Evolutionary conservation across 768 basidiomycete genomes (phyloP), one percentile per base, ranked within the genome.

Genomic region (Suillus weaverae): DNA sequence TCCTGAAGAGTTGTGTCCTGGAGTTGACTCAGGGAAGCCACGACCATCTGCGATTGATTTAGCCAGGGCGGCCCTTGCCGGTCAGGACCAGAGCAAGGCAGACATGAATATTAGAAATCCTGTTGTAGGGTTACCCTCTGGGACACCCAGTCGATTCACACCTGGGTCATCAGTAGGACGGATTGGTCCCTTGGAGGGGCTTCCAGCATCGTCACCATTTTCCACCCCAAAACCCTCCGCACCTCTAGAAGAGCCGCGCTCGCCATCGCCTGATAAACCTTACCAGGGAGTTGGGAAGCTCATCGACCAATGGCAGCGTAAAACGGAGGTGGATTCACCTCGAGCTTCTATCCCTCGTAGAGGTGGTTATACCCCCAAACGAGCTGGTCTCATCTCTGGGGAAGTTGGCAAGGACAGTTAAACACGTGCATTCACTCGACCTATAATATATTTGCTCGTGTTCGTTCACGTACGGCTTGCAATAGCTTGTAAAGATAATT

Each of bases 261-360:
- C 90, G 16, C 80, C 90, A 6, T 89, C 90, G 10, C 90, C 91
- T 9, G 92, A 95, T 71, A 82, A 83, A 62, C 89, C 90, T 38
- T 95, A 89, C 74, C 88, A 87, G 71, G 93, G 93, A 43, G 93
- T 95, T 51, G 89, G 91, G 35, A 91, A 84, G 77, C 81, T 95
- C 41, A 94, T 95, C 68, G 91, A 92, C 72, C 86, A 94, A 72
- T 95, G 93, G 93, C 91, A 95, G 75, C 86, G 85, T 64, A 94
- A 90, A 77, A 86, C 89, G 41, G 87, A 84, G 20, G 77, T 78
- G 22, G 86, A 85, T 43, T 71, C 76, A 56, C 66, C 79, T 32
- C 80, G 74, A 32, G 71, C 73, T 32, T 74, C 74, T 26, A 67
- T 66, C 35, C 71, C 71, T 43, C 80, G 78, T 72, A 80, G 83